These are phyloP conservation scores for Cadophora malorum DNA, from an alignment of 2,329 filamentous ascomycete species.

Conservation along the genomic window DNA sequence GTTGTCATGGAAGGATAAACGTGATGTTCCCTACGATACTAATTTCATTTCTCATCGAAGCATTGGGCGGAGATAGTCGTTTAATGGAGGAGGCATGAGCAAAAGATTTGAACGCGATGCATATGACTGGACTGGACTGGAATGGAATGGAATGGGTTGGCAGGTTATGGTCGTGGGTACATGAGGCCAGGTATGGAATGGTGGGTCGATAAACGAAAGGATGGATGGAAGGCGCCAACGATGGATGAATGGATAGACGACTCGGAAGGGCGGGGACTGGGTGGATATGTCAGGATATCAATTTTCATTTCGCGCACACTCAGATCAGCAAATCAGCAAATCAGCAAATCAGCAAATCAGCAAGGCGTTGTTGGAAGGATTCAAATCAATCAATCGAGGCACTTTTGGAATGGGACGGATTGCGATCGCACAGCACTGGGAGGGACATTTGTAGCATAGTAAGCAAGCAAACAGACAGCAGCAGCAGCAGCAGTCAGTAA, in stretches of 20 bases:
- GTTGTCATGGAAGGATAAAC: slow-evolving; percentile 39
- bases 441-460: slow-evolving; percentile 20
- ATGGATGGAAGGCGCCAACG: background rate
- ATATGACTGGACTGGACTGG: slow-evolving; percentile 1
- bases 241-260: background rate
- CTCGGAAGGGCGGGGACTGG: too few relatives aligned
- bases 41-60: slow-evolving; percentile 26
- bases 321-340: background rate
- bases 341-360: slow-evolving; percentile 9
- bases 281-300: slow-evolving; percentile 13
- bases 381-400: slow-evolving; percentile 4
- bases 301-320: background rate
- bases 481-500: background rate
- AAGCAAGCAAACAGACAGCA: slow-evolving; percentile 8
- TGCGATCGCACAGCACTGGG: background rate
- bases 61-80: slow-evolving; percentile 13
- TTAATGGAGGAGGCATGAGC: background rate
- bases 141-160: background rate
- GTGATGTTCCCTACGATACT: background rate
- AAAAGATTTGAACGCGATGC: slow-evolving; percentile 13
- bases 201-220: background rate
- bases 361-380: slow-evolving; percentile 22
- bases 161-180: background rate
- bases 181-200: background rate
- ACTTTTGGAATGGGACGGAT: background rate